phyloP scores from a whole-genome alignment of 2,329 filamentous ascomycete genomes.

The Nothopassalora personata region DNA sequence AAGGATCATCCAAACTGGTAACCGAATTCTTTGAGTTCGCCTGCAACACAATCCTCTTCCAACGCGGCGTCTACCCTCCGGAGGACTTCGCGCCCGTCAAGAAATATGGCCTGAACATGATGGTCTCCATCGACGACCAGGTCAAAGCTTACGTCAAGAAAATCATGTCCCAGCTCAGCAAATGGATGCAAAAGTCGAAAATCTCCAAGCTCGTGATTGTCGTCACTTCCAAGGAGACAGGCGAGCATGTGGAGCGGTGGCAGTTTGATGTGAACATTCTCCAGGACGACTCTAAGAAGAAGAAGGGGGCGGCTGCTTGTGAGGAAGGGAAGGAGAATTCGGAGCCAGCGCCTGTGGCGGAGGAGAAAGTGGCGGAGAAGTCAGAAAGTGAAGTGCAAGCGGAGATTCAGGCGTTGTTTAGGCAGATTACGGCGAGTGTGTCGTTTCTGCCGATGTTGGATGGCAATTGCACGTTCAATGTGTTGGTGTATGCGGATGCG shows the following conservation, averaged over 20 bases:
- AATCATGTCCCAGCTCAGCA: constrained; percentile 96
- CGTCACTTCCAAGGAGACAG: constrained; percentile 94
- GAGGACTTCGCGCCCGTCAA: constrained; percentile 97
- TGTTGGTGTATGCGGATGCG: constrained; percentile 93
- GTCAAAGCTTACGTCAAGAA: constrained; percentile 99
- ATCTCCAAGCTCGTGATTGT: constrained; percentile 96
- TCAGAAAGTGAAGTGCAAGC: constrained; percentile 90
- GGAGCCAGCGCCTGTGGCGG: constrained; percentile 22
- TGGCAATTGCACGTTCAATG: constrained; percentile 96
- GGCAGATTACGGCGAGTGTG: constrained; percentile 95
- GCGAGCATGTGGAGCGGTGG: constrained; percentile 94
- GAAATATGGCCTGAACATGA: constrained; percentile 99
- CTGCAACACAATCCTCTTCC: constrained; percentile 96
- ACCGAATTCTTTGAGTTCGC: constrained; percentile 99
- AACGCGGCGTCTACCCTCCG: constrained; percentile 76
- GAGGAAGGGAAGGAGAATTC: constrained; percentile 68
- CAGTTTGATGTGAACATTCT: constrained; percentile 69
- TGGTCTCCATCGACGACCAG: constrained; percentile 93
- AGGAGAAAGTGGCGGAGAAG: constrained; percentile 55
- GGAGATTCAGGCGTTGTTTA: constrained; percentile 94
- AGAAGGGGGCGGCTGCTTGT: constrained; percentile 27
- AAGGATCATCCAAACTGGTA: constrained; percentile 50
- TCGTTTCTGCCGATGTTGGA: constrained; percentile 92
- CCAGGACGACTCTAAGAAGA: constrained; percentile 39
- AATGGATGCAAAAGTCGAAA: constrained; percentile 96